Percentiles rank a stretch among this genome's conserved stretches.
These are phyloP conservation scores for Volvox reticuliferus DNA, from an alignment of 139 green algal species.

Conservation along the genomic window DNA sequence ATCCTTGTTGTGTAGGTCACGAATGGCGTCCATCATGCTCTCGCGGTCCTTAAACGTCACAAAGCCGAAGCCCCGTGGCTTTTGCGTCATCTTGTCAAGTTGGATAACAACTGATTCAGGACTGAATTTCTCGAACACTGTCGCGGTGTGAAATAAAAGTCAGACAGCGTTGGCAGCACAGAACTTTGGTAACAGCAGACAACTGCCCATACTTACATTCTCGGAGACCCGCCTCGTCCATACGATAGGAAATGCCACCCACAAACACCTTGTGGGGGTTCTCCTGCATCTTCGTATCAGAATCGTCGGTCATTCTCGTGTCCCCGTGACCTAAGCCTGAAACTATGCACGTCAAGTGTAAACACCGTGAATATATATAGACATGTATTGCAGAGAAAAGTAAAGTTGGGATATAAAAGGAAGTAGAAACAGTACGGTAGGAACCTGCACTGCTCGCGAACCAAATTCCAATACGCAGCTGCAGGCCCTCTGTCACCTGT, in stretches of 20 bases:
- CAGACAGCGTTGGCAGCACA: slow-evolving; percentile 3
- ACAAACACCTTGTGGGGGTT: slow-evolving; percentile 71
- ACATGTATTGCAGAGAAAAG: too few relatives aligned
- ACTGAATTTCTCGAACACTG: slow-evolving; percentile 73
- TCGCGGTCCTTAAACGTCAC: slow-evolving; percentile 81
- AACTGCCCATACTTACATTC: slow-evolving; percentile 63
- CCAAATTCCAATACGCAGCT: too few relatives aligned
- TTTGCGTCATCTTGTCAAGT: slow-evolving; percentile 72
- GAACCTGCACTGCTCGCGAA: too few relatives aligned
- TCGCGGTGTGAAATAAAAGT: background rate
- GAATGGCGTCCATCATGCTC: slow-evolving; percentile 75
- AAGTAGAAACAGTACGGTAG: too few relatives aligned
- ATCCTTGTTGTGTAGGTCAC: slow-evolving; percentile 80
- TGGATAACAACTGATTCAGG: slow-evolving; percentile 65
- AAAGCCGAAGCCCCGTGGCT: slow-evolving; percentile 90
- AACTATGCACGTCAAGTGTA: too few relatives aligned
- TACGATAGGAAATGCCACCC: slow-evolving; percentile 74
- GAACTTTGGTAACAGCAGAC: background rate
- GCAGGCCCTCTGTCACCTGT: too few relatives aligned
- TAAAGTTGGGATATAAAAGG: too few relatives aligned
- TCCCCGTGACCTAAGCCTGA: background rate
- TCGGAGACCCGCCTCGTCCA: slow-evolving; percentile 66
- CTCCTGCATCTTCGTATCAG: background rate
- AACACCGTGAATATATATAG: too few relatives aligned
- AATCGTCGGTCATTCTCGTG: slow-evolving; percentile 30